Conservation (phyloP, 192 early-diverging fungal species). For the Coemansia furcata region DNA sequence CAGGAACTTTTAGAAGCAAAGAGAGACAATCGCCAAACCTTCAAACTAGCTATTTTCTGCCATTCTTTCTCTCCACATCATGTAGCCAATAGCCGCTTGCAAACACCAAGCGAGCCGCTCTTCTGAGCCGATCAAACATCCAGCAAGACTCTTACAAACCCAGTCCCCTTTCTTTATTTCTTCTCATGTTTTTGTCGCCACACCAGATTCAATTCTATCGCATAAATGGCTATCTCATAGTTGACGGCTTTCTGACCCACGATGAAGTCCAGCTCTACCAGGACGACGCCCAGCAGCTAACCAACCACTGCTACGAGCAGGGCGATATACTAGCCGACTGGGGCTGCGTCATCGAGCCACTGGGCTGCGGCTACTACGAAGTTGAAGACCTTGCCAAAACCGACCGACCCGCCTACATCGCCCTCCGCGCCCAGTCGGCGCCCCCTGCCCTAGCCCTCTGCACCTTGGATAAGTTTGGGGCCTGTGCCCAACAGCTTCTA, state of each 20-base stretch:
- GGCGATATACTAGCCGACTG: conserved; percentile 43
- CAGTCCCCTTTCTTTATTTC: not conserved
- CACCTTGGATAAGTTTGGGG: conserved; percentile 38
- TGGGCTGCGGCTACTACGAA: conserved; percentile 39
- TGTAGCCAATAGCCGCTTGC: conserved; percentile 39
- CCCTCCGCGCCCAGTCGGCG: conserved; percentile 12
- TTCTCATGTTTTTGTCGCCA: not conserved
- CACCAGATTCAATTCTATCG: conserved; percentile 27
- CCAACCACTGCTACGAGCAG: conserved; percentile 50
- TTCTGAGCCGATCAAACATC: not conserved
- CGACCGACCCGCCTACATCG: conserved; percentile 7
- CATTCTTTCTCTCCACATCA: not conserved
- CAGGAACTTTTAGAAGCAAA: not conserved
- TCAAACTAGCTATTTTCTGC: not conserved
- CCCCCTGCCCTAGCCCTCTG: conserved; percentile 5
- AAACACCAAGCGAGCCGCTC: conserved; percentile 15
- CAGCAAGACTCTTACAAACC: no score
- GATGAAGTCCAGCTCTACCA: conserved; percentile 16
- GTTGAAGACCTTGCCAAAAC: conserved; percentile 8
- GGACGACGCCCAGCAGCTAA: conserved; percentile 30
- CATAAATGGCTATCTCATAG: conserved; percentile 29
- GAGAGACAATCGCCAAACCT: not conserved
- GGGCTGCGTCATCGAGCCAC: conserved; percentile 51
- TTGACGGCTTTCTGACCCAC: conserved; percentile 22
- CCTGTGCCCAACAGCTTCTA: conserved; percentile 29